These are phyloP conservation scores for Aspergillus novoparasiticus DNA, from an alignment of 2,329 filamentous ascomycete genomes.

Conservation along the genomic window DNA sequence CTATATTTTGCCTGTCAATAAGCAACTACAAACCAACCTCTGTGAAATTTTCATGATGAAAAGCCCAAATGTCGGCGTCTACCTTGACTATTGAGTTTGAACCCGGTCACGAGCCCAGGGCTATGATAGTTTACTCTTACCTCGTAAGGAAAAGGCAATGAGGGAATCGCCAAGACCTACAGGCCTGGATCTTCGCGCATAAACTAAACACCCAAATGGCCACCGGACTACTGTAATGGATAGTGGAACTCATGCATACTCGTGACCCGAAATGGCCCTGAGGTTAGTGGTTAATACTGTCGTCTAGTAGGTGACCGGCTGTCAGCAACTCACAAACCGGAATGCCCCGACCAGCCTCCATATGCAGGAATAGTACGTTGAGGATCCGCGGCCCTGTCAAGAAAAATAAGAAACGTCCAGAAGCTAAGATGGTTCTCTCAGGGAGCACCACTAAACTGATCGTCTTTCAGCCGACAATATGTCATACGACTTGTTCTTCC, in stretches of 20 bases:
- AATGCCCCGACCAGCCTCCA: background rate
- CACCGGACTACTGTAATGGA: background rate
- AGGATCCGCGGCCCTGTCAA: background rate
- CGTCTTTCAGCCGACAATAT: background rate
- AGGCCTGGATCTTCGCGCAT: background rate
- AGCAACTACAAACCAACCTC: background rate
- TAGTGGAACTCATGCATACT: background rate
- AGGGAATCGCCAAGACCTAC: conserved; percentile 3
- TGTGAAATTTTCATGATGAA: background rate
- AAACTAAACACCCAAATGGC: too few species aligned
- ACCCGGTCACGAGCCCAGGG: background rate
- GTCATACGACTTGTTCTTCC: background rate
- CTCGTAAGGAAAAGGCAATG: background rate
- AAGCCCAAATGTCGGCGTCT: background rate
- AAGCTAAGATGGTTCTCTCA: background rate
- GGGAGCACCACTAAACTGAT: background rate
- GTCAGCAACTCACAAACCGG: background rate
- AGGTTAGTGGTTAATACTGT: background rate
- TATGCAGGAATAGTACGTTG: background rate
- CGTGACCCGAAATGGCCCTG: background rate
- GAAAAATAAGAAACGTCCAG: background rate
- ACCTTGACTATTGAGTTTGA: background rate
- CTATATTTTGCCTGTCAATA: background rate
- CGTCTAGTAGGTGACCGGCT: background rate
- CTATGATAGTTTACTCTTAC: background rate